Percentiles rank a stretch among this genome's conserved stretches.
phyloP scores from a whole-genome alignment of 495 filamentous ascomycete genomes.

The Bathelium albidoporum region DNA sequence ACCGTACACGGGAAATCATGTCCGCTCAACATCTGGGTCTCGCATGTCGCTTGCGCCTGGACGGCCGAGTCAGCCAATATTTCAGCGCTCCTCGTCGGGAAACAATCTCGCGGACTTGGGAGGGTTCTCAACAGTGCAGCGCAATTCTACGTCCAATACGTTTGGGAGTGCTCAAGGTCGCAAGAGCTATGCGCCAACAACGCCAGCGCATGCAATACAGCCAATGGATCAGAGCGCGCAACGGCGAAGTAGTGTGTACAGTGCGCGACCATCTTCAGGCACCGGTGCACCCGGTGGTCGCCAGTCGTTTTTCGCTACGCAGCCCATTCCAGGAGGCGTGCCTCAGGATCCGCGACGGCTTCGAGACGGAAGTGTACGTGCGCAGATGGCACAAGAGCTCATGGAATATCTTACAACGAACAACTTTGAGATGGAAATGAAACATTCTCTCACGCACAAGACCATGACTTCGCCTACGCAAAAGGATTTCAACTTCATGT shows the following conservation, averaged over 20 bases:
- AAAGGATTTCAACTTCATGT: slow-evolving; percentile 94
- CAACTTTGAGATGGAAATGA: slow-evolving; percentile 97
- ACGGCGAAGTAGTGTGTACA: slow-evolving; percentile 78
- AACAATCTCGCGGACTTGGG: slow-evolving; percentile 60
- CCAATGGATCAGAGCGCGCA: slow-evolving; percentile 41
- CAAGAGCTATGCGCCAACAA: slow-evolving; percentile 60
- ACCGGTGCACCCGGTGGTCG: slow-evolving; percentile 50
- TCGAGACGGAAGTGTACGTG: slow-evolving; percentile 63
- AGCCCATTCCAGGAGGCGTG: slow-evolving; percentile 63
- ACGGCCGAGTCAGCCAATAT: slow-evolving; percentile 73
- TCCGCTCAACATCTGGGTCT: slow-evolving; percentile 68
- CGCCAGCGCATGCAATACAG: slow-evolving; percentile 30
- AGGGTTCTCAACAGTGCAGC: slow-evolving; percentile 71
- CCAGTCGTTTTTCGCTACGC: slow-evolving; percentile 87
- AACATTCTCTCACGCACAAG: slow-evolving; percentile 76
- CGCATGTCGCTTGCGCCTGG: slow-evolving; percentile 72
- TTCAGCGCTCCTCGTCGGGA: slow-evolving; percentile 73
- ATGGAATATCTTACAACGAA: slow-evolving; percentile 81
- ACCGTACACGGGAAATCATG: slow-evolving; percentile 57
- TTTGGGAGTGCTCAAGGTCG: slow-evolving; percentile 54
- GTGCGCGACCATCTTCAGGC: slow-evolving; percentile 49
- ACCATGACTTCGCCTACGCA: slow-evolving; percentile 87
- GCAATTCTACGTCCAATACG: slow-evolving; percentile 62
- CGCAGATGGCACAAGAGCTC: slow-evolving; percentile 75
- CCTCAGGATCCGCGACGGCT: slow-evolving; percentile 84